Conservation (phyloP, 495 filamentous ascomycete species). For the Lophiotrema nucula region DNA sequence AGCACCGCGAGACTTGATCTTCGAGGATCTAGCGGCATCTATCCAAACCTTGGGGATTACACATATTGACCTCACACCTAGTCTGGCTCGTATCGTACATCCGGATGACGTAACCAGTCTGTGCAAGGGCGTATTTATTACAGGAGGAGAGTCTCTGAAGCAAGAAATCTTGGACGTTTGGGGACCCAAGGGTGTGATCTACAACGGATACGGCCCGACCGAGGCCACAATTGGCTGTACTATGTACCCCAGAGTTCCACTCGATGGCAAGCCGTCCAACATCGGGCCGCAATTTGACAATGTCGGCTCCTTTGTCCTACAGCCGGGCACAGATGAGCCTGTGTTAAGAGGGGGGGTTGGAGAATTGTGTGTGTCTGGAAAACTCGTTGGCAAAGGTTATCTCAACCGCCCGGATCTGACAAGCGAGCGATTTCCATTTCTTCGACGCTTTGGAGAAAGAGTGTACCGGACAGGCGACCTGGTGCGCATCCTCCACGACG, state of each 20-base stretch:
- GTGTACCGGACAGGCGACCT: constrained; percentile 81
- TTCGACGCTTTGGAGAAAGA: constrained; percentile 50
- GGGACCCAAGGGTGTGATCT: constrained; percentile 63
- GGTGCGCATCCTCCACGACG: constrained; percentile 68
- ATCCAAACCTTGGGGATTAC: constrained; percentile 73
- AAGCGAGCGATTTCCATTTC: constrained; percentile 57
- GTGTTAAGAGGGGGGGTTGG: constrained; percentile 78
- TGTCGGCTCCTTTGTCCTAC: constrained; percentile 77
- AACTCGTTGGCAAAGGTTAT: constrained; percentile 84
- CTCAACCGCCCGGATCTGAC: constrained; percentile 73
- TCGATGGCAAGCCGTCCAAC: constrained; percentile 73
- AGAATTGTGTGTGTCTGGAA: constrained; percentile 83
- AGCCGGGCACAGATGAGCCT: constrained; percentile 62
- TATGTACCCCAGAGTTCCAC: constrained; percentile 70
- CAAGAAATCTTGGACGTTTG: constrained; percentile 71
- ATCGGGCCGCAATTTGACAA: constrained; percentile 83
- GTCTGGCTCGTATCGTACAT: constrained; percentile 58
- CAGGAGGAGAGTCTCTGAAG: constrained; percentile 68
- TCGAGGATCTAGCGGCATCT: constrained; percentile 69
- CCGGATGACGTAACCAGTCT: constrained; percentile 68
- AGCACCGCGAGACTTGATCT: constrained; percentile 71
- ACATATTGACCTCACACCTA: constrained; percentile 79
- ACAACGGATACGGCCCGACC: constrained; percentile 82
- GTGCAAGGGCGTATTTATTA: constrained; percentile 71
- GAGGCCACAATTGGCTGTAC: constrained; percentile 88